Percentiles rank a stretch among this genome's conserved stretches.
Conservation (phyloP, 192 early-diverging fungal species). For the Entrophospora sp. region DNA sequence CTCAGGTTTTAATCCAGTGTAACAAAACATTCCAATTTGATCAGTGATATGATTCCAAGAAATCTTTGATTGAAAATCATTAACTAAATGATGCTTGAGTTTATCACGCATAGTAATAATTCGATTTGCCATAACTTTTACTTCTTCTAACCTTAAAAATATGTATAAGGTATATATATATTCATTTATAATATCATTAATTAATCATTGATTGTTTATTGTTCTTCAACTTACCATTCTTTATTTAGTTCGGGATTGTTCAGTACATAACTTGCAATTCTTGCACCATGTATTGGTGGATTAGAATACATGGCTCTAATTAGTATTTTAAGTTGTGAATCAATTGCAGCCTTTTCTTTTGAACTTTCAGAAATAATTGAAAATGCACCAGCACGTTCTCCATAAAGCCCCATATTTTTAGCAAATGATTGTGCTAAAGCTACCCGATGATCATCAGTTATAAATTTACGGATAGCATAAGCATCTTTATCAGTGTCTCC, state of each 20-base stretch:
- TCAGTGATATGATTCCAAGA: conserved; percentile 89
- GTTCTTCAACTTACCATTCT: conserved; percentile 79
- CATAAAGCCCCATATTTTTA: conserved; percentile 99
- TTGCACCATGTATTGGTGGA: conserved; percentile 91
- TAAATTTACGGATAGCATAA: conserved; percentile 89
- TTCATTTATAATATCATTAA: background rate
- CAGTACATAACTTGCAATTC: conserved; percentile 86
- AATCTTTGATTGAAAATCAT: conserved; percentile 69
- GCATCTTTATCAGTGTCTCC: conserved; percentile 85
- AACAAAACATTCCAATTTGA: conserved; percentile 99
- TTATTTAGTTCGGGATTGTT: conserved; percentile 56
- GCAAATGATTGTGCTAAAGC: conserved; percentile 92
- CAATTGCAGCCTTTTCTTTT: conserved; percentile 71
- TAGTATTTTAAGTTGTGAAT: conserved; percentile 92
- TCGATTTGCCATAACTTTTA: conserved; percentile 94
- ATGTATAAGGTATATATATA: background rate
- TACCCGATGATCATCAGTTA: conserved; percentile 64
- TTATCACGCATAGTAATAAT: conserved; percentile 87
- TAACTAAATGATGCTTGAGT: conserved; percentile 69
- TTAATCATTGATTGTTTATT: background rate
- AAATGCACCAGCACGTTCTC: conserved; percentile 92
- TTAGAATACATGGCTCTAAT: conserved; percentile 98
- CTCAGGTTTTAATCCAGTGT: conserved; percentile 79
- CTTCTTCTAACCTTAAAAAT: conserved; percentile 64
- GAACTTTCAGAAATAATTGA: conserved; percentile 65